These are phyloP conservation scores for Gorgonomyces haynaldii DNA, from an alignment of 192 early-diverging fungal species.

Conservation along the genomic window DNA sequence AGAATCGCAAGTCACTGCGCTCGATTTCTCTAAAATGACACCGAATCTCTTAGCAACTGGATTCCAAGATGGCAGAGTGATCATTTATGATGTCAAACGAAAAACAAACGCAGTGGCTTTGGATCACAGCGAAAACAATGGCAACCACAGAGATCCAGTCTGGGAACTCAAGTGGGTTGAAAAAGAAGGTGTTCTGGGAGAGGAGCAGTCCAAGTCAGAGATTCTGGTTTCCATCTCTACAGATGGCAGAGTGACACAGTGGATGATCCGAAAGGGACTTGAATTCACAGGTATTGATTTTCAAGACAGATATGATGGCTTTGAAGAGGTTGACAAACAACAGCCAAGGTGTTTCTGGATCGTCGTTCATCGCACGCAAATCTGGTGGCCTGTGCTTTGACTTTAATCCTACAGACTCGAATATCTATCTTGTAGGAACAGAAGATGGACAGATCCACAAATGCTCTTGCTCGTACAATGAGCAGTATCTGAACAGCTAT, in stretches of 20 bases:
- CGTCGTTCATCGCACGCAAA: conserved; percentile 47
- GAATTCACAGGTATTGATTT: conserved; percentile 34
- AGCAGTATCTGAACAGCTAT: conserved; percentile 46
- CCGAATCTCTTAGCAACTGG: conserved; percentile 44
- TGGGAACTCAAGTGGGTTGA: conserved; percentile 56
- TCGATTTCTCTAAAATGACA: conserved; percentile 41
- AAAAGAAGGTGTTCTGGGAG: conserved; percentile 30
- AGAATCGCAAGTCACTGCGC: conserved; percentile 32
- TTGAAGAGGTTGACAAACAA: conserved; percentile 37
- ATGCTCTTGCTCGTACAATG: conserved; percentile 51
- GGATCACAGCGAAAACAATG: conserved; percentile 34
- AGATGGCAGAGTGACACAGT: conserved; percentile 45
- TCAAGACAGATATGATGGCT: conserved; percentile 38
- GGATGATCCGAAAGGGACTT: conserved; percentile 43
- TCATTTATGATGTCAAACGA: conserved; percentile 42
- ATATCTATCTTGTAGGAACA: conserved; percentile 46
- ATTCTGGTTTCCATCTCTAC: conserved; percentile 41
- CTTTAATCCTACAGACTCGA: conserved; percentile 44
- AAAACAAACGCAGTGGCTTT: conserved; percentile 27
- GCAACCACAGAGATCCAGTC: conserved; percentile 50
- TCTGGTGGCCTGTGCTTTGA: conserved; percentile 50
- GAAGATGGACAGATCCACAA: conserved; percentile 47
- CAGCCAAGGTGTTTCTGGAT: conserved; percentile 9
- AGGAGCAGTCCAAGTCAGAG: conserved; percentile 39
- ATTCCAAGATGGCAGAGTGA: conserved; percentile 35